Evolutionary conservation across 139 green algal species (phyloP).

Genomic region (Closterium sp.): DNA sequence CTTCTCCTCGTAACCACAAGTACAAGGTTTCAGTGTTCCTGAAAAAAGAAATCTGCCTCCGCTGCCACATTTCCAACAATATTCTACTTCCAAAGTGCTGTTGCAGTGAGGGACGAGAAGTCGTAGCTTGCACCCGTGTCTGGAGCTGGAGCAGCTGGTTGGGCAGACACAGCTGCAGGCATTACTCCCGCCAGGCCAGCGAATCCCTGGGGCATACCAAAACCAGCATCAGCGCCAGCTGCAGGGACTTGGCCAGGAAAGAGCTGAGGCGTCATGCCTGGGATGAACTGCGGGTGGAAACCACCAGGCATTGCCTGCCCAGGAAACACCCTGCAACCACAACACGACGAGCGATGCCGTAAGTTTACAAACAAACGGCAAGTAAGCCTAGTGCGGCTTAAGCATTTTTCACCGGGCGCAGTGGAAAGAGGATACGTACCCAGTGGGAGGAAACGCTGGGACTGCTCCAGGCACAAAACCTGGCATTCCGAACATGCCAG

Average conservation of each 20-base stretch:
- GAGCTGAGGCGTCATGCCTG: constrained; percentile 21
- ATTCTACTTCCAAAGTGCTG: constrained; percentile 12
- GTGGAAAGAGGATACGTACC: neutral
- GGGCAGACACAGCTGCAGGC: neutral
- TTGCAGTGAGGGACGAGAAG: constrained; percentile 33
- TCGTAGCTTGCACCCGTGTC: constrained; percentile 20
- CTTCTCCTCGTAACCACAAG: neutral
- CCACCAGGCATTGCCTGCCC: neutral
- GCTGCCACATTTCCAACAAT: neutral
- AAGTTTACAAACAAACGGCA: too few relatives aligned
- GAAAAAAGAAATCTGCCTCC: too few relatives aligned
- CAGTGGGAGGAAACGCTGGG: neutral
- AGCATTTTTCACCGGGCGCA: too few relatives aligned
- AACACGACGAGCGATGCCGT: too few relatives aligned
- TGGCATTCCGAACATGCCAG: neutral
- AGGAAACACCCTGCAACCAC: neutral
- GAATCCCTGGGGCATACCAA: neutral
- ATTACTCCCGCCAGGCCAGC: neutral
- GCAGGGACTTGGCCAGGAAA: neutral
- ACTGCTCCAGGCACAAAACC: neutral
- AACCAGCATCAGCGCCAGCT: neutral
- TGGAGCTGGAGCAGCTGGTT: neutral
- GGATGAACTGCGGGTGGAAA: constrained; percentile 19
- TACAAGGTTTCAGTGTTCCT: neutral
- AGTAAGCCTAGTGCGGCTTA: too few relatives aligned